These are phyloP conservation scores for Ustilago xerochloae DNA, from an alignment of 1,284 basidiomycete genomes.

Conservation along the genomic window DNA sequence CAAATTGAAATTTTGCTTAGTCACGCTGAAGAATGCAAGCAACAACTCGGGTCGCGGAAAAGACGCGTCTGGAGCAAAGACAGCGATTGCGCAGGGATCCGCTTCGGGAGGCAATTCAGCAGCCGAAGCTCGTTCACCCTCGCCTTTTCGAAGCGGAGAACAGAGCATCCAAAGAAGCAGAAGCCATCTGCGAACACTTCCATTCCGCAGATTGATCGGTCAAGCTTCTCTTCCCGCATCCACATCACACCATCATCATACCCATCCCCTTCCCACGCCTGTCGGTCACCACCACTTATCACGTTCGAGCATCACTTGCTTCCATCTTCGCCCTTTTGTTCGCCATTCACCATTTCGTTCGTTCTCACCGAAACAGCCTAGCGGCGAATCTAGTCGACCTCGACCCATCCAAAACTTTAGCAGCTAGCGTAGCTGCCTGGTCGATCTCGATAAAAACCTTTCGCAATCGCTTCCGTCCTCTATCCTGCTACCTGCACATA, in stretches of 20 bases:
- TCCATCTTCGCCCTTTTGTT: too few species aligned
- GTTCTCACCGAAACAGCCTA: too few species aligned
- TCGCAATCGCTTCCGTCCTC: background rate
- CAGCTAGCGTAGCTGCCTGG: background rate
- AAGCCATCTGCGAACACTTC: background rate
- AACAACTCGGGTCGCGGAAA: conserved; percentile 28
- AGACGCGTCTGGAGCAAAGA: conserved; percentile 24
- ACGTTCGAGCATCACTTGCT: too few species aligned
- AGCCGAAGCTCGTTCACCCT: too few species aligned
- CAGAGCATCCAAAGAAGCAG: background rate
- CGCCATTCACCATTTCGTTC: too few species aligned
- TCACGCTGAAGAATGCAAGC: conserved; percentile 9
- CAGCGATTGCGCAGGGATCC: conserved; percentile 3
- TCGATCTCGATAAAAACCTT: background rate
- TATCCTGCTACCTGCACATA: background rate
- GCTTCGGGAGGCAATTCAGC: conserved; percentile 5
- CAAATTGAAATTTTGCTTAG: conserved; percentile 36
- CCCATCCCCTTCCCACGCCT: background rate
- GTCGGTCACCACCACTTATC: too few species aligned
- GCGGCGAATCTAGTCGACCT: too few species aligned
- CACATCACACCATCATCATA: background rate
- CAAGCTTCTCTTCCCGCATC: background rate
- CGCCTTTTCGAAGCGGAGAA: conserved; percentile 27
- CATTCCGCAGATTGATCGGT: background rate
- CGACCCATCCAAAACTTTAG: too few species aligned